Evolutionary conservation across 805 yeast genomes (phyloP).

Genomic region (Lipomyces sp.): DNA sequence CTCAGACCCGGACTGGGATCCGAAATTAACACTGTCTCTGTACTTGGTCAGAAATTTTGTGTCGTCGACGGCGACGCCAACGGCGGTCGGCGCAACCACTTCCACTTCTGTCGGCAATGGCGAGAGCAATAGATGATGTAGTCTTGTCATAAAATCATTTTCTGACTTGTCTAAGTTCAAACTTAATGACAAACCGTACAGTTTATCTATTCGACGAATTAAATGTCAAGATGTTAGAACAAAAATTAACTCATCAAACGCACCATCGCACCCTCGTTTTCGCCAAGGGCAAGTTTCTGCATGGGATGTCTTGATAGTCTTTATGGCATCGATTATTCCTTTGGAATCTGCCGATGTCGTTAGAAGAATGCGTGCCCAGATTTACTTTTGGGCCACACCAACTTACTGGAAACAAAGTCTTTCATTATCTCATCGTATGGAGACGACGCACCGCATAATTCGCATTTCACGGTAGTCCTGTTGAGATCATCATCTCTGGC

Average conservation of each 20-base stretch:
- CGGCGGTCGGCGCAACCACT: not conserved
- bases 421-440: not conserved
- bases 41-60: not conserved
- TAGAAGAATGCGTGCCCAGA: not conserved
- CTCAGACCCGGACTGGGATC: not conserved
- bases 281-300: conserved; percentile 28
- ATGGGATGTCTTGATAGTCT: conserved; percentile 13
- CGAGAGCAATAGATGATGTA: not conserved
- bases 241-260: not conserved
- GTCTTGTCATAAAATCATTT: conserved; percentile 7
- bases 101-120: not conserved
- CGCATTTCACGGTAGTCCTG: conserved; percentile 11
- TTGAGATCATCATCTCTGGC: not conserved
- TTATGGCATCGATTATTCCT: not conserved
- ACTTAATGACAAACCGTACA: conserved; percentile 18
- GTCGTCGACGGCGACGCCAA: not conserved
- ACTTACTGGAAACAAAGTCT: not conserved
- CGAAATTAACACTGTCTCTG: not conserved
- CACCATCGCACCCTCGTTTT: conserved; percentile 30
- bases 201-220: not conserved
- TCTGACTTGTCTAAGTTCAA: conserved; percentile 8
- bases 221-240: not conserved
- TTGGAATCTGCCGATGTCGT: not conserved
- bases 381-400: not conserved
- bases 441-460: conserved; percentile 13